Conservation (phyloP, 164 flowering plant species). For the Vitis cinerea region DNA sequence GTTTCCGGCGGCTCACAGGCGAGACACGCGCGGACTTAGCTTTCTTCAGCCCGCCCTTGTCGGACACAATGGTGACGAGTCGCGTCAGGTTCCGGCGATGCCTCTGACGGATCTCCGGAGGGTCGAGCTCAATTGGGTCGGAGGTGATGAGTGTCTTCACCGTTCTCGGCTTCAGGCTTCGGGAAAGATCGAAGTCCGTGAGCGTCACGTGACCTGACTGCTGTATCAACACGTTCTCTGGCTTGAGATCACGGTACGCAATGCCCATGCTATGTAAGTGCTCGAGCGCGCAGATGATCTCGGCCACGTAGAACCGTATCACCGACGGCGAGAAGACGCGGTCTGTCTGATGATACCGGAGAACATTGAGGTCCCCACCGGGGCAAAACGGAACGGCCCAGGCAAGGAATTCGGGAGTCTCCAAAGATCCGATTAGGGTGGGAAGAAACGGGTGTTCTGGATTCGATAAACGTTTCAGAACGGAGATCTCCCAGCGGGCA, state of each 20-base stretch:
- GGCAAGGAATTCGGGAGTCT: slow-evolving; percentile 52
- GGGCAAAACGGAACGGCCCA: slow-evolving; percentile 92
- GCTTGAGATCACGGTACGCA: slow-evolving; percentile 66
- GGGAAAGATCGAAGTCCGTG: slow-evolving; percentile 73
- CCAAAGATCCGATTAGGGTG: slow-evolving; percentile 49
- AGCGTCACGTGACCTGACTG: slow-evolving; percentile 68
- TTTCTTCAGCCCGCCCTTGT: slow-evolving; percentile 37
- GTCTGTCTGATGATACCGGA: slow-evolving; percentile 71
- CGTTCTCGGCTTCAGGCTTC: slow-evolving; percentile 22
- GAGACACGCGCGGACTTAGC: slow-evolving; percentile 75
- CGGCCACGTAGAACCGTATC: slow-evolving; percentile 61
- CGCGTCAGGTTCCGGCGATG: slow-evolving; percentile 31
- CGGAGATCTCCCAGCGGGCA: slow-evolving; percentile 83
- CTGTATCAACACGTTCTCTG: slow-evolving; percentile 62
- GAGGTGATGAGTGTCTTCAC: background rate
- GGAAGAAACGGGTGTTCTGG: slow-evolving; percentile 76
- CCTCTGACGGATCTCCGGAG: slow-evolving; percentile 4
- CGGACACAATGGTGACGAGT: slow-evolving; percentile 9
- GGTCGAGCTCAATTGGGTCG: slow-evolving; percentile 10
- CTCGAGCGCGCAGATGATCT: slow-evolving; percentile 55
- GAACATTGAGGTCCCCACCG: slow-evolving; percentile 88
- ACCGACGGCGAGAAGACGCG: slow-evolving; percentile 60
- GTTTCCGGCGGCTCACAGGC: slow-evolving; percentile 55
- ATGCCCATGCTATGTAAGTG: slow-evolving; percentile 56
- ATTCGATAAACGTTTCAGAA: slow-evolving; percentile 47